These are phyloP conservation scores for Hyphopichia pseudoburtonii DNA, from an alignment of 1,139 yeast genomes.

Conservation along the genomic window DNA sequence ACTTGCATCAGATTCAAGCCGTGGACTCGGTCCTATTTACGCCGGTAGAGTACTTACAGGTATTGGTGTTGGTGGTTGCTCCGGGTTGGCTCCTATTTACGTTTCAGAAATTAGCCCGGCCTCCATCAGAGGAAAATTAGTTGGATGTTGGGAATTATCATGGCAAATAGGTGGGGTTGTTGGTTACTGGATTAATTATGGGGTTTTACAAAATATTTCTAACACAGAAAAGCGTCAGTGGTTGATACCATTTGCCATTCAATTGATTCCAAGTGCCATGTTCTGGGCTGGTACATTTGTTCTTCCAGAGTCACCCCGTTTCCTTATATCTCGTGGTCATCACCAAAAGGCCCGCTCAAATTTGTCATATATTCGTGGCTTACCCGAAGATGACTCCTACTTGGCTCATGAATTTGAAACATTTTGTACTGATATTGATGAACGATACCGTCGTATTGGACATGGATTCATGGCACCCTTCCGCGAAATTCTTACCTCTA, in stretches of 20 bases:
- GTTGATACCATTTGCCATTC: slow-evolving; percentile 41
- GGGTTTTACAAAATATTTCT: slow-evolving; percentile 26
- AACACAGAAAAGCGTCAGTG: slow-evolving; percentile 26
- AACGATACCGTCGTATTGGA: slow-evolving; percentile 19
- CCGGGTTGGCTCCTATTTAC: slow-evolving; percentile 34
- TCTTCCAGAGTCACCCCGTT: slow-evolving; percentile 51
- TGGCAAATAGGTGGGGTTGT: slow-evolving; percentile 52
- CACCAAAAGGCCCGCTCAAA: slow-evolving; percentile 35
- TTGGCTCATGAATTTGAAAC: slow-evolving; percentile 25
- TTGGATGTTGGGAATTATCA: slow-evolving; percentile 50
- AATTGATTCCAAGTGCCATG: slow-evolving; percentile 42
- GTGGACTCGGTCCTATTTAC: slow-evolving; percentile 34
- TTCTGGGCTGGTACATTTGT: slow-evolving; percentile 39
- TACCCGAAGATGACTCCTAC: slow-evolving; percentile 25
- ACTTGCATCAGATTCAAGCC: slow-evolving; percentile 18
- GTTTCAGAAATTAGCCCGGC: slow-evolving; percentile 33
- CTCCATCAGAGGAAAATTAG: slow-evolving; percentile 35
- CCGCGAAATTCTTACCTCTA: slow-evolving; percentile 20
- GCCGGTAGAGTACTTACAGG: slow-evolving; percentile 39
- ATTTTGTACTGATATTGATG: slow-evolving; percentile 22
- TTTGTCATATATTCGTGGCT: slow-evolving; percentile 27
- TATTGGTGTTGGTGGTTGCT: slow-evolving; percentile 35
- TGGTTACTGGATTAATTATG: slow-evolving; percentile 44
- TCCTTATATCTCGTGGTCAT: slow-evolving; percentile 35
- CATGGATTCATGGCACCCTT: slow-evolving; percentile 29